A percentile compares a stretch with the other conserved stretches of the same genome.
phyloP scores from a whole-genome alignment of 495 filamentous ascomycete species.

The Neurospora sp. region DNA sequence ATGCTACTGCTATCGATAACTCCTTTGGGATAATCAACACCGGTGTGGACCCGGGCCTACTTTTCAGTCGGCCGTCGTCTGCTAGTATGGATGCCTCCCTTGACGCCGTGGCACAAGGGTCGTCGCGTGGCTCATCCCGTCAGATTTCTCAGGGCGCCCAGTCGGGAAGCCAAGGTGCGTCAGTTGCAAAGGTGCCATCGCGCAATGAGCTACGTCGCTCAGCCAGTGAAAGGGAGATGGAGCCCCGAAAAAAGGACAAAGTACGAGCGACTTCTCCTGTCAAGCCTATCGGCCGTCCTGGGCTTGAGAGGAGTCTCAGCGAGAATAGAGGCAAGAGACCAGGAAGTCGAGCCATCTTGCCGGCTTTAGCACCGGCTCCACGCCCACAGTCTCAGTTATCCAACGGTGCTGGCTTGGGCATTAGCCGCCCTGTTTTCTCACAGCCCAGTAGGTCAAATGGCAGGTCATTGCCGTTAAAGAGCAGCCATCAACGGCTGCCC shows the following conservation, averaged over 20 bases:
- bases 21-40: conserved; percentile 30
- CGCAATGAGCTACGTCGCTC: conserved; percentile 32
- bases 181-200: conserved; percentile 16
- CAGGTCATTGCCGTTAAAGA: conserved; percentile 41
- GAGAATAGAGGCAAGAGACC: conserved; percentile 35
- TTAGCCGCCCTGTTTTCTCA: conserved; percentile 22
- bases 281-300: conserved; percentile 39
- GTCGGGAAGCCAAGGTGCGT: conserved; percentile 5
- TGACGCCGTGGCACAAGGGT: conserved; percentile 21
- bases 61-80: conserved; percentile 37
- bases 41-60: conserved; percentile 34
- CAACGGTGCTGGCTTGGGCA: conserved; percentile 12
- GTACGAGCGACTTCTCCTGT: conserved; percentile 45
- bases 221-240: conserved; percentile 30
- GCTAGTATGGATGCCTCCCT: conserved; percentile 31
- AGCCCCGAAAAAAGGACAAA: conserved; percentile 28
- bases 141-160: conserved; percentile 13
- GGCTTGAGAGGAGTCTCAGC: conserved; percentile 52
- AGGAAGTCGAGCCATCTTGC: conserved; percentile 19
- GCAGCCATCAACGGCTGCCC: conserved; percentile 28
- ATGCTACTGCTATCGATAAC: conserved; percentile 29
- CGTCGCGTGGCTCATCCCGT: conserved; percentile 15
- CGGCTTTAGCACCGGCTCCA: conserved; percentile 25
- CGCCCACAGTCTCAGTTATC: conserved; percentile 14
- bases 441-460: conserved; percentile 31